Base-by-base conservation (phyloP, 176 grass and related monocot genomes). In the Rhipidocladum racemiflorum region DNA sequence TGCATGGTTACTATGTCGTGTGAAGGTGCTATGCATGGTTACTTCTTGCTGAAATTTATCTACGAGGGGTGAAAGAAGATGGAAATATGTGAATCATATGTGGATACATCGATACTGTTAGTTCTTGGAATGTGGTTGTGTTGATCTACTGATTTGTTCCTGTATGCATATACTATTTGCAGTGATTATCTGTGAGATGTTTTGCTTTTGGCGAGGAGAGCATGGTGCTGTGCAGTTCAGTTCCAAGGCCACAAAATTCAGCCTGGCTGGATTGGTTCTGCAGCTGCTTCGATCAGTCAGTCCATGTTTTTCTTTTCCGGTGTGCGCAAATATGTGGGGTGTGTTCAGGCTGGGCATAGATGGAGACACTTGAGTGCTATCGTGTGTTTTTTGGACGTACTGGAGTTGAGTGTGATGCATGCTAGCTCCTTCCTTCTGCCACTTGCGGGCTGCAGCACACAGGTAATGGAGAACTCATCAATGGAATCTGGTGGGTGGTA, bases 311-410 rank as follows among this genome's bases (percentile, higher is more conserved):
- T 76, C 13, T 42, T 44, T 83, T 83, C 36, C 73, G 45, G 86
- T 72, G 86, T 65, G 79, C 73, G 79, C 64, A n/a, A 50, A 49
- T 62, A 30, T 20, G 57, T 55, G 68, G 75, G 83, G 50, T 10
- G n/a, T 6, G 21, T 36, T 23, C n/a, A n/a, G n/a, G 13, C 2
- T 32, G 50, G 63, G n/a, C 13, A 36, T 77, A 21, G 49, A 76
- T 42, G 60, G 25, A 6, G 20, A 72, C 44, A 50, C 7, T 11
- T 72, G 17, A 35, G 44, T 20, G 29, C 13, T n/a, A 48, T 71
- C 24, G 6, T 45, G n/a, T 27, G 24, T 9, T 18, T 25, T 7
- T 25, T 7, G 21, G n/a, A 68, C 39, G 39, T 45, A 20, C 40
- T 16, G 6, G 5, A 21, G 34, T 38, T n/a, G 20, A 30, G 35